These are phyloP conservation scores for Trichoderma koningii DNA, from an alignment of 2,329 filamentous ascomycete species.

Conservation along the genomic window DNA sequence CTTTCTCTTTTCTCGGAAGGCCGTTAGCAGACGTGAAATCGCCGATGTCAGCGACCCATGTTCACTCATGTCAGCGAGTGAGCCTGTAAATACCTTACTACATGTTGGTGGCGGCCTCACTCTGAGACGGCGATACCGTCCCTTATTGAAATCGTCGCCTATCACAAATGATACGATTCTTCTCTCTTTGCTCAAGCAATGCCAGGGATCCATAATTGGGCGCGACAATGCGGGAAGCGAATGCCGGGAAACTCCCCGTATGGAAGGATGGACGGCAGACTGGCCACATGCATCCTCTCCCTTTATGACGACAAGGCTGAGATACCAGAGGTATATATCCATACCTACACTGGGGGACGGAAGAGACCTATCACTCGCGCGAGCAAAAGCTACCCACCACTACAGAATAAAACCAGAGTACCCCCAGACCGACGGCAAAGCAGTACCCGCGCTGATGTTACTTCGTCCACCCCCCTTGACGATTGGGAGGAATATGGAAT, in stretches of 20 bases:
- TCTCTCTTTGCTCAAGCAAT: neutral
- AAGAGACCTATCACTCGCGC: too few relatives aligned
- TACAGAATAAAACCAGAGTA: neutral
- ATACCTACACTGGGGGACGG: neutral
- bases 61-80: slow-evolving; percentile 6
- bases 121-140: neutral
- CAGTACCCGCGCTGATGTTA: neutral
- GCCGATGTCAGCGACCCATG: slow-evolving; percentile 6
- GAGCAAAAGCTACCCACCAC: too few relatives aligned
- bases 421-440: neutral
- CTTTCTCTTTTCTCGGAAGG: neutral
- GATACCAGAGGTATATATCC: neutral
- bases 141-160: neutral
- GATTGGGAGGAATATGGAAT: neutral
- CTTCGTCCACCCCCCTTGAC: slow-evolving; percentile 12
- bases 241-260: neutral
- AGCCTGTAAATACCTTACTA: neutral
- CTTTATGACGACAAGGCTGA: neutral
- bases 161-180: neutral
- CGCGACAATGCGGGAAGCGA: neutral
- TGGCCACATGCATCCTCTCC: neutral
- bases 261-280: neutral
- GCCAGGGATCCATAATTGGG: neutral
- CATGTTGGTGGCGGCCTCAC: neutral
- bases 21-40: slow-evolving; percentile 10